Evolutionary conservation across 2,329 filamentous ascomycete species (phyloP).

Genomic region (Akanthomyces uredinophilus): DNA sequence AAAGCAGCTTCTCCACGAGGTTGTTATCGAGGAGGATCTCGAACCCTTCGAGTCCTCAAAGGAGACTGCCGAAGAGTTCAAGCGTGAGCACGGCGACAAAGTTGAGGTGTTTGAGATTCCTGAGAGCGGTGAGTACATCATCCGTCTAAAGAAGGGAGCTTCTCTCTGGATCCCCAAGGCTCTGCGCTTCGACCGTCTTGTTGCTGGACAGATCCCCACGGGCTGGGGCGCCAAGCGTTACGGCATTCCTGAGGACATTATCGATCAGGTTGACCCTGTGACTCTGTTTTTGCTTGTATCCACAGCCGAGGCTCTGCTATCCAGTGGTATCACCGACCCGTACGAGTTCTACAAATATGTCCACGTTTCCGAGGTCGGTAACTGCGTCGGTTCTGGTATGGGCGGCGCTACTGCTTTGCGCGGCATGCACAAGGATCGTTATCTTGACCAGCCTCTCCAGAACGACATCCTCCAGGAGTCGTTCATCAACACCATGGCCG

Average conservation of each 20-base stretch:
- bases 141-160: slow-evolving; percentile 92
- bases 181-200: slow-evolving; percentile 91
- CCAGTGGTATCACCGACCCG: slow-evolving; percentile 93
- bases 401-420: slow-evolving; percentile 88
- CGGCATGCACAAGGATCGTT: slow-evolving; percentile 98
- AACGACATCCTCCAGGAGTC: slow-evolving; percentile 99
- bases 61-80: slow-evolving; percentile 96
- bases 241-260: slow-evolving; percentile 95
- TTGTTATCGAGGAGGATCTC: slow-evolving; percentile 94
- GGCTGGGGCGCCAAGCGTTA: slow-evolving; percentile 97
- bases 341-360: slow-evolving; percentile 99
- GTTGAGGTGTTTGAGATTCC: slow-evolving; percentile 95
- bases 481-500: slow-evolving; percentile 99
- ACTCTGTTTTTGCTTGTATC: slow-evolving; percentile 93
- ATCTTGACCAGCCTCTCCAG: slow-evolving; percentile 92
- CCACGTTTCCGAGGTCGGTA: slow-evolving; percentile 94
- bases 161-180: slow-evolving; percentile 95
- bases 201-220: slow-evolving; percentile 93
- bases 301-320: slow-evolving; percentile 84
- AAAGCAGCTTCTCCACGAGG: slow-evolving; percentile 97
- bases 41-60: slow-evolving; percentile 97
- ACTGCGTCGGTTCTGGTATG: slow-evolving; percentile 97
- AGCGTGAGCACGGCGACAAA: slow-evolving; percentile 93
- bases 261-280: slow-evolving; percentile 93
- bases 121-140: slow-evolving; percentile 88